Evolutionary conservation across 208 protist species (phyloP), one percentile per base, ranked within the genome.

Genomic region (Leishmania aethiopica): DNA sequence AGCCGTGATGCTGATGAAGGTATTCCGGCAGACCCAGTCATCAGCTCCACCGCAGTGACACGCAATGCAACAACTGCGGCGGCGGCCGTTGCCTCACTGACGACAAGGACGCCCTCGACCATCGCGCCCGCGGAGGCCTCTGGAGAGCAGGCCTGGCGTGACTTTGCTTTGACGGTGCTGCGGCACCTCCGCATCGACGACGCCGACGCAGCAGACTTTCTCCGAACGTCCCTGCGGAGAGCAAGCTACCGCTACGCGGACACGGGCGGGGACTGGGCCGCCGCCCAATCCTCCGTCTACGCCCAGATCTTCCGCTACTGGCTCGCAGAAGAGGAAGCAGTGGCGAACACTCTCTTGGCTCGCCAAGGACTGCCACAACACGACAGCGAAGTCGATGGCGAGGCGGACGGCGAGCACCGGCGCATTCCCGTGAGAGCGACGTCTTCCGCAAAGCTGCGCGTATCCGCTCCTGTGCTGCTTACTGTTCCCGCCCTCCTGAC

Each of bases 241-340:
- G 78, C 73, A 15, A 67, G 66, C 45, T 86, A 86, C 53, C 78
- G 66, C 73, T 70, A 80, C 73, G 66, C 17, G 17, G 78, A 86
- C 66, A 51, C 78, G 1, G 72, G 74, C 51, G 83, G 83, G 3
- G 78, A 78, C 32, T 86, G 83, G 83, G 19, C 62, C 0, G 83
- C 83, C 19, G 77, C 74, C 10, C 83, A 86, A 67, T 73, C 83
- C 1, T 67, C 32, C 22, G 60, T 86, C 17, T 86, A 86, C 74
- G 83, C 83, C 8, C 40, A 64, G 37, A 70, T 74, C 66, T 86
- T 80, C 35, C 66, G 73, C n/a, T 69, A 67, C 64, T 86, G 77
- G 72, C 42, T 86, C 7, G 28, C 57, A 22, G 78, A 86, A n/a
- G 83, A 76, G 17, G 70, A 74, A 51, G 57, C 22, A 40, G 32